Evolutionary conservation across 495 filamentous ascomycete species (phyloP).

Genomic region (Penicillium turbatum): DNA sequence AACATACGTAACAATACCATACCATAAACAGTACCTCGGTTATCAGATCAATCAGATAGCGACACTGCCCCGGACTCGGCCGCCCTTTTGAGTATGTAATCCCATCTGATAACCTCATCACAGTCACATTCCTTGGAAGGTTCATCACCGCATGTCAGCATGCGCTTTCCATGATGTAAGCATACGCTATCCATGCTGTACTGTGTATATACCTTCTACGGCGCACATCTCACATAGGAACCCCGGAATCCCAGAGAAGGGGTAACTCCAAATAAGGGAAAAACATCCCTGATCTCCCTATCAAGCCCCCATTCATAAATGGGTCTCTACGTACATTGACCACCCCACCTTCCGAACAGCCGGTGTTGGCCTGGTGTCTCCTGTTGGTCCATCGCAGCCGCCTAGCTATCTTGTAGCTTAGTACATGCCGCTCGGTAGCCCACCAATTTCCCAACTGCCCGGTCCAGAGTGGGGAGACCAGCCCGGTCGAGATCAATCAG

Average conservation of each 20-base stretch:
- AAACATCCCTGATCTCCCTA: too few species aligned
- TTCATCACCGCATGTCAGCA: not conserved
- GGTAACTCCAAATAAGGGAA: not conserved
- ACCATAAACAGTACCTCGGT: slow-evolving; percentile 3
- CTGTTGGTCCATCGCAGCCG: not conserved
- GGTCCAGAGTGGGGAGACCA: slow-evolving; percentile 1
- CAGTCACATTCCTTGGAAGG: too few species aligned
- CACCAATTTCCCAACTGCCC: slow-evolving; percentile 7
- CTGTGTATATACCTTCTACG: not conserved
- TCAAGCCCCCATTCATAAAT: not conserved
- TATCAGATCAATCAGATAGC: slow-evolving; percentile 24
- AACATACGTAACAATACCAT: not conserved
- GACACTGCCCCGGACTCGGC: not conserved
- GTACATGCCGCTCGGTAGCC: not conserved
- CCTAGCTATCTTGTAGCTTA: not conserved
- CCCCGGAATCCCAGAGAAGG: not conserved
- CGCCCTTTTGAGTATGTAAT: not conserved
- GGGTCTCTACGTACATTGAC: not conserved
- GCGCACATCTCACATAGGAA: too few species aligned
- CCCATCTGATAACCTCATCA: slow-evolving; percentile 8
- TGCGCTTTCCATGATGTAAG: not conserved
- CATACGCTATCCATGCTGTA: not conserved
- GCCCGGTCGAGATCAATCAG: slow-evolving; percentile 6
- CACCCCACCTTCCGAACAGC: slow-evolving; percentile 16
- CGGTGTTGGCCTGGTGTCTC: slow-evolving; percentile 1